Percentiles rank a stretch among this genome's conserved stretches.
These are phyloP conservation scores for Rhynchosporium agropyri DNA, from an alignment of 2,329 filamentous ascomycete species.

Conservation along the genomic window DNA sequence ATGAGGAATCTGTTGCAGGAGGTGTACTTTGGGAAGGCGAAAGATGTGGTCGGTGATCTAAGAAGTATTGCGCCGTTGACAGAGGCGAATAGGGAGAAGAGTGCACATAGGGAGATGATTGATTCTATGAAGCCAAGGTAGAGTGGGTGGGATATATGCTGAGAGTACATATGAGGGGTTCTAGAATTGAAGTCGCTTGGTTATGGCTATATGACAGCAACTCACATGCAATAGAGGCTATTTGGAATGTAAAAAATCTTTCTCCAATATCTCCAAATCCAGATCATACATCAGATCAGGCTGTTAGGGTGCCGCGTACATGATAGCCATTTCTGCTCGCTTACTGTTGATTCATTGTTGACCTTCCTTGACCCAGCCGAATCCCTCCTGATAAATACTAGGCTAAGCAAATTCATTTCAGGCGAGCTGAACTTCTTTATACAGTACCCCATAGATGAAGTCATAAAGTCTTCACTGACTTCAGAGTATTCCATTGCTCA, in stretches of 20 bases:
- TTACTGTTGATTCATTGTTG: neutral
- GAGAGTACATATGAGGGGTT: neutral
- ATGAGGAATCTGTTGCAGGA: slow-evolving; percentile 98
- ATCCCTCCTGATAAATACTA: neutral
- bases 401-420: too few relatives aligned
- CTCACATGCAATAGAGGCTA: neutral
- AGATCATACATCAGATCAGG: neutral
- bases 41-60: slow-evolving; percentile 95
- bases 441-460: too few relatives aligned
- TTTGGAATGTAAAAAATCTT: neutral
- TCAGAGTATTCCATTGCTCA: too few relatives aligned
- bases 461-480: too few relatives aligned
- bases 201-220: neutral
- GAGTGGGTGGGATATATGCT: neutral
- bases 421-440: too few relatives aligned
- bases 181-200: neutral
- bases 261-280: neutral
- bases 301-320: too few relatives aligned
- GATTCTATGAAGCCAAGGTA: slow-evolving; percentile 50
- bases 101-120: slow-evolving; percentile 88
- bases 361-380: neutral
- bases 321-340: neutral
- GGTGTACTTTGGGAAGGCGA: slow-evolving; percentile 99
- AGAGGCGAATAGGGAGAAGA: slow-evolving; percentile 80
- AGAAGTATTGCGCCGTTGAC: slow-evolving; percentile 83